Conservation (phyloP, 192 early-diverging fungal species). For the Phlyctochytrium planicorne region DNA sequence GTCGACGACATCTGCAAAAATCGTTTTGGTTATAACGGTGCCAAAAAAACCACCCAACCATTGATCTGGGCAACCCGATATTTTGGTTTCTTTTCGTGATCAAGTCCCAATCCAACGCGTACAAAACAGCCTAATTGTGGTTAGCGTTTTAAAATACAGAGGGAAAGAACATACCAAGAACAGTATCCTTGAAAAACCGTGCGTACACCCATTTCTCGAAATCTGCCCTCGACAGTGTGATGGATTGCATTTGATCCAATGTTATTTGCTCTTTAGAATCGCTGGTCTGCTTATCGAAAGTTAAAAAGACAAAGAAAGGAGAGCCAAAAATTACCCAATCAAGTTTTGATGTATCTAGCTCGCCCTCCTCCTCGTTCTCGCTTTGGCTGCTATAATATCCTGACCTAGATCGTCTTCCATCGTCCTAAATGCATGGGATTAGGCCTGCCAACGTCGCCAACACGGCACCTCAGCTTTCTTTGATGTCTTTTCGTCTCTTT, state of each 20-base stretch:
- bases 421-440: neutral
- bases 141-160: neutral
- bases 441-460: neutral
- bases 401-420: no score
- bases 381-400: slow-evolving; percentile 7
- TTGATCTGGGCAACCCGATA: slow-evolving; percentile 10
- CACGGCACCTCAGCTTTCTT: slow-evolving; percentile 15
- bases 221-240: slow-evolving; percentile 62
- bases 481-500: slow-evolving; percentile 4
- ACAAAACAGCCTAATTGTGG: slow-evolving; percentile 2
- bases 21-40: neutral
- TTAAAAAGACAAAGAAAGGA: neutral
- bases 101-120: slow-evolving; percentile 3
- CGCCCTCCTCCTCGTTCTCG: slow-evolving; percentile 1
- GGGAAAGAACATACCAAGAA: slow-evolving; percentile 40
- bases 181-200: slow-evolving; percentile 68
- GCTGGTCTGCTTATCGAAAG: neutral
- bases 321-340: neutral
- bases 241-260: slow-evolving; percentile 61
- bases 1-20: slow-evolving; percentile 17
- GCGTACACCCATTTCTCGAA: slow-evolving; percentile 72
- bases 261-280: slow-evolving; percentile 14
- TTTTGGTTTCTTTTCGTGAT: neutral
- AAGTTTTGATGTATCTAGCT: neutral
- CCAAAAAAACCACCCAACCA: slow-evolving; percentile 5